phyloP scores from a whole-genome alignment of 805 yeast species.

The Dipodascus geniculatus region DNA sequence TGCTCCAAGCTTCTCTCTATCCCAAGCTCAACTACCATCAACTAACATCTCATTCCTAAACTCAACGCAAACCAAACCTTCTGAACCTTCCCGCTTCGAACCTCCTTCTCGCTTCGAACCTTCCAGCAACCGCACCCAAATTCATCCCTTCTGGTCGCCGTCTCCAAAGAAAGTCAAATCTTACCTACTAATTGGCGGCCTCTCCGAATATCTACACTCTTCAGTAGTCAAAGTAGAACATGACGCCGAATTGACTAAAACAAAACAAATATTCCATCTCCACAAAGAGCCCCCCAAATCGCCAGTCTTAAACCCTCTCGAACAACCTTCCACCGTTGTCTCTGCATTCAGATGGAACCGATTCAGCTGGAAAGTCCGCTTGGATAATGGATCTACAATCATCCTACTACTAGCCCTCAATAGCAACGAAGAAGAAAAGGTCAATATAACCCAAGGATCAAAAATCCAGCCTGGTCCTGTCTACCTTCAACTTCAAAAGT shows the following conservation, averaged over 20 bases:
- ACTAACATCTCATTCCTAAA: not conserved
- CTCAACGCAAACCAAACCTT: not conserved
- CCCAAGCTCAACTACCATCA: not conserved
- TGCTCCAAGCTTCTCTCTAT: not conserved
- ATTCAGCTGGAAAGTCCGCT: not conserved
- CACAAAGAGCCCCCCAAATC: not conserved
- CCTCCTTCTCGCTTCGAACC: not conserved
- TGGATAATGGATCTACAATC: not conserved
- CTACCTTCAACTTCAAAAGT: not conserved
- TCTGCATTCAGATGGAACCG: not conserved
- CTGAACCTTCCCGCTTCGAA: not conserved
- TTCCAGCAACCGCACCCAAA: not conserved
- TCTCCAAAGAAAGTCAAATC: conserved; percentile 10
- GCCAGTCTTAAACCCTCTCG: no score
- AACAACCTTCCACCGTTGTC: not conserved
- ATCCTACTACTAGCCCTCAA: not conserved
- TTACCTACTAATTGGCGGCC: conserved; percentile 4
- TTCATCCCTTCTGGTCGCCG: conserved; percentile 10
- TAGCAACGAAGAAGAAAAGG: not conserved
- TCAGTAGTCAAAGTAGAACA: not conserved
- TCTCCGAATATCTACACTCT: not conserved
- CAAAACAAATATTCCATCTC: not conserved
- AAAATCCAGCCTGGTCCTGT: not conserved
- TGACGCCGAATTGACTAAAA: not conserved
- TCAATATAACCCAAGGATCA: not conserved